Base-by-base conservation (phyloP, 2,329 filamentous ascomycete genomes). In the Elsinoe necatrix region DNA sequence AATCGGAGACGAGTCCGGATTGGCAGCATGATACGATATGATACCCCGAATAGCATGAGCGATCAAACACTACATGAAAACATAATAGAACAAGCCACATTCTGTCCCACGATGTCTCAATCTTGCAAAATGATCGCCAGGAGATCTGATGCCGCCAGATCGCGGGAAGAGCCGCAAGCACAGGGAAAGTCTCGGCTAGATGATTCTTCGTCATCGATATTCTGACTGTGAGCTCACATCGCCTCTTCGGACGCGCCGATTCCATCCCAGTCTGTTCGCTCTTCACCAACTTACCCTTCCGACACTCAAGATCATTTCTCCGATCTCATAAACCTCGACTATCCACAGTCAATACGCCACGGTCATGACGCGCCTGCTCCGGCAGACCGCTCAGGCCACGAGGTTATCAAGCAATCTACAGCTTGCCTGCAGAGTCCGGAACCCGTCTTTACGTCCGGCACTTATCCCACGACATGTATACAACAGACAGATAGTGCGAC, bases 391-490 rank as follows among this genome's bases (percentile, higher is more conserved):
- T 58, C 63, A 61, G 54, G 57, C 69, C 54, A 64, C 66, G 27
- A 66, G 64, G 23, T 64, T 68, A 20, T 69, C 68, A 37, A 64
- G 67, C 34, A 60, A 68, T 21, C 57, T 68, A 35, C 63, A 70
- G 55, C 65, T 67, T 14, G 64, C 67, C 31, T 62, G 63, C 34
- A 61, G 68, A 55, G 68, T 67, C 63, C 66, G 66, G 54, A 64
- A 66, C 23, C 65, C 69, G 21, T 63, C 69, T 14, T 57, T 64
- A 42, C 59, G 71, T 63, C 69, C 70, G 23, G 68, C 71, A 16
- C 69, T 70, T 5, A 62, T 73, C 23, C 70, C 73, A 34, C 69
- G 73, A 62, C 74, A 71, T 41, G 63, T 72, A 51, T 76, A 71
- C 57, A 68, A 72, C 25, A 71, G 72, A 58, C 73, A 74, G 58